Evolutionary conservation across 495 filamentous ascomycete genomes (phyloP), one percentile per base, ranked within the genome.

Genomic region (Thermothielavioides terrestris): DNA sequence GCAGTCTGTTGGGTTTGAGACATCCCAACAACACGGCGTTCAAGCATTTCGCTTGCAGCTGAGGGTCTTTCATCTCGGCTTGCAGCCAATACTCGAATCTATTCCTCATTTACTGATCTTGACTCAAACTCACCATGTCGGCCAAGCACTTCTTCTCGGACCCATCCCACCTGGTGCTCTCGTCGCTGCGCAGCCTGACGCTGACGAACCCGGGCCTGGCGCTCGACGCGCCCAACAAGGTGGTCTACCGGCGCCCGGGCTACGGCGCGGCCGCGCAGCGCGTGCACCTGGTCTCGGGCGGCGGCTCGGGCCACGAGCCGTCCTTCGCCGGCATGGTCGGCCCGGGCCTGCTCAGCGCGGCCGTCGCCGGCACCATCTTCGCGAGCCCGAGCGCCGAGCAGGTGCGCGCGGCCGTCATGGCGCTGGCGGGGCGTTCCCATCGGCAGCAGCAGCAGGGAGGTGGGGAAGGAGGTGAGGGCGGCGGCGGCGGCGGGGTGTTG

Each of bases 141-240:
- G 72, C 83, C 55, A 94, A 94, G 69, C 92, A 98, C 71, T 98
- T 96, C 76, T 80, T 96, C 74, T 81, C 86, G 58, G 86, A 94
- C 66, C 85, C 92, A 21, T 80, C 76, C 47, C 75, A 85, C 55
- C 78, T 96, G 47, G 88, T 98, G 58, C 75, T 81, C 54, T 75
- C 81, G 12, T 85, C 89, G 15, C 81, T 98, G 20, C 75, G 82
- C 52, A 80, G 86, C 42, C 70, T 87, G 28, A 88, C 89, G 18
- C 68, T 88, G 42, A 88, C 85, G 39, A 97, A 98, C 67, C 92
- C 92, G 7, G 83, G 84, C 51, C 71, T 94, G 15, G 82, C 85
- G 34, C 76, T 90, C 56, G 92, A 98, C 64, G 59, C 63, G 38
- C 69, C 77, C 31, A 88, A 95, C 70, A 98, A 96, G 64, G 85